Conservation (phyloP, 2,329 filamentous ascomycete genomes). For the Neospermospora avenae region DNA sequence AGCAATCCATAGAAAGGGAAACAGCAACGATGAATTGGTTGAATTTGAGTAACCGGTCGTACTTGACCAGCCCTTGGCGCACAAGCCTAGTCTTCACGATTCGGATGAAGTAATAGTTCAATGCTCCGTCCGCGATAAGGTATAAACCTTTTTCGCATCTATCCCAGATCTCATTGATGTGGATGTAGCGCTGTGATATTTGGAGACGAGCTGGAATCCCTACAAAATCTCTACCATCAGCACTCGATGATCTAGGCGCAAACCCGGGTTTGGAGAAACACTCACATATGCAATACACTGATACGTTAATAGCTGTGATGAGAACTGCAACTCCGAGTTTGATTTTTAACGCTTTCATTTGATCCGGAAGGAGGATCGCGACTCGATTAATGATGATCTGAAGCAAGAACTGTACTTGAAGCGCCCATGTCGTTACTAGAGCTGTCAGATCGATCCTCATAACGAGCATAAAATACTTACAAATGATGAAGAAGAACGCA, state of each 20-base stretch:
- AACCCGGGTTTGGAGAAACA: neutral
- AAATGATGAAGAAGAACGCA: conserved; percentile 25
- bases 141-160: conserved; percentile 51
- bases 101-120: conserved; percentile 52
- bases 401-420: conserved; percentile 48
- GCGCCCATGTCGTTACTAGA: conserved; percentile 31
- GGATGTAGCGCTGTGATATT: conserved; percentile 39
- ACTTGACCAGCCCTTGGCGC: conserved; percentile 40
- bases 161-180: conserved; percentile 51
- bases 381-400: conserved; percentile 56
- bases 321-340: conserved; percentile 39
- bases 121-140: conserved; percentile 45
- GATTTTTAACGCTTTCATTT: conserved; percentile 37
- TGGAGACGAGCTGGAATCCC: conserved; percentile 48
- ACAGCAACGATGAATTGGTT: conserved; percentile 41
- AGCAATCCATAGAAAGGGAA: conserved; percentile 41
- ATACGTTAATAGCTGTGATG: conserved; percentile 50
- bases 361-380: conserved; percentile 44
- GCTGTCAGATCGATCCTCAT: neutral
- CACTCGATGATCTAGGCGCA: neutral
- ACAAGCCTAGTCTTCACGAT: conserved; percentile 40
- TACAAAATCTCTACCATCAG: neutral
- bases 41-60: conserved; percentile 39
- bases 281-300: conserved; percentile 49
- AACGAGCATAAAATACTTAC: conserved; percentile 13